Conservation (phyloP, 345 rosid species). For the Xanthoceras sorbifolium region DNA sequence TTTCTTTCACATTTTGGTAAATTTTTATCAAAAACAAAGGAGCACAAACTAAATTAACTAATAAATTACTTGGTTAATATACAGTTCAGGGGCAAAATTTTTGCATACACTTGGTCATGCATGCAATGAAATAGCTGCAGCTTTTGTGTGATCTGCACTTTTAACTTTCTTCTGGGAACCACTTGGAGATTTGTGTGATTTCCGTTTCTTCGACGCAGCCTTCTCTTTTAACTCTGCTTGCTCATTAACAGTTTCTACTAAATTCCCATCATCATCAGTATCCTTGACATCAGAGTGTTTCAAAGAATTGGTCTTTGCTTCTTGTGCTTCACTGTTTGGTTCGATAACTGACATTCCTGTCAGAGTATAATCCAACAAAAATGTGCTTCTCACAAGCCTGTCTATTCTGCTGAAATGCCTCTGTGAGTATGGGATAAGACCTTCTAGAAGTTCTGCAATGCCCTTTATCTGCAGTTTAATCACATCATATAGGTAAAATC, state of each 20-base stretch:
- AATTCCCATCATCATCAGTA: not conserved
- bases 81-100: not conserved
- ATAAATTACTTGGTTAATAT: not conserved
- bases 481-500: slow-evolving; percentile 13
- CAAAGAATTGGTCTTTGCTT: slow-evolving; percentile 11
- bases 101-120: slow-evolving; percentile 18
- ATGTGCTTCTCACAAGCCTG: slow-evolving; percentile 84
- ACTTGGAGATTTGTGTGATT: slow-evolving; percentile 51
- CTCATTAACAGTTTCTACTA: slow-evolving; percentile 18
- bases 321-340: slow-evolving; percentile 39
- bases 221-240: slow-evolving; percentile 30
- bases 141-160: slow-evolving; percentile 34
- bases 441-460: slow-evolving; percentile 82
- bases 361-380: slow-evolving; percentile 82
- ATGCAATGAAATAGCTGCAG: slow-evolving; percentile 36
- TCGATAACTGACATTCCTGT: slow-evolving; percentile 82
- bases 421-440: slow-evolving; percentile 82
- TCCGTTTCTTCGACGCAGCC: slow-evolving; percentile 57
- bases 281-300: slow-evolving; percentile 13
- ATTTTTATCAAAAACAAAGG: not conserved
- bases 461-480: slow-evolving; percentile 62
- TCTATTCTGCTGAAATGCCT: slow-evolving; percentile 91
- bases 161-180: slow-evolving; percentile 65
- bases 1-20: not conserved
- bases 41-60: not conserved